Evolutionary conservation across 2,329 filamentous ascomycete species (phyloP).

Genomic region (Didymellaceae sp.): DNA sequence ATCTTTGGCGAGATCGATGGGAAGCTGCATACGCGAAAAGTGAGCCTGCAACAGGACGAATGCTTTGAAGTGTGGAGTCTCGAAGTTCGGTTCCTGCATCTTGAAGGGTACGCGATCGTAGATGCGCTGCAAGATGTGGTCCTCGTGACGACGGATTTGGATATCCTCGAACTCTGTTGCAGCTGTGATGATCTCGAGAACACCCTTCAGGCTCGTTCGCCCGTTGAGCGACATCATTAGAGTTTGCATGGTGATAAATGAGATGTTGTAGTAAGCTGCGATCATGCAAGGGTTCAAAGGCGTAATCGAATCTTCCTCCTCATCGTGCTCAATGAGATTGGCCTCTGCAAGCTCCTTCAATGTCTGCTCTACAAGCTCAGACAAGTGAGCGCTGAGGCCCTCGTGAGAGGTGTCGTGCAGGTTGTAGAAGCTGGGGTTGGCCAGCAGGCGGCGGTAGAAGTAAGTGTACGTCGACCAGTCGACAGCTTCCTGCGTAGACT

Average conservation of each 20-base stretch:
- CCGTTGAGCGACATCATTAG: slow-evolving; percentile 89
- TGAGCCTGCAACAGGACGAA: slow-evolving; percentile 97
- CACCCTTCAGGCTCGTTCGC: slow-evolving; percentile 93
- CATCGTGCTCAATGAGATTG: slow-evolving; percentile 94
- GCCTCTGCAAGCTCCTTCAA: slow-evolving; percentile 89
- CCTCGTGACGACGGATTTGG: slow-evolving; percentile 92
- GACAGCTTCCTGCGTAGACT: slow-evolving; percentile 94
- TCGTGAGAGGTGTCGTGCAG: slow-evolving; percentile 88
- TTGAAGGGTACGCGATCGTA: slow-evolving; percentile 96
- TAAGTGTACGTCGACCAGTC: slow-evolving; percentile 99
- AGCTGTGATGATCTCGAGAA: slow-evolving; percentile 95
- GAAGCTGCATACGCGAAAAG: slow-evolving; percentile 95
- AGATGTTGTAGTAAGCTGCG: slow-evolving; percentile 98
- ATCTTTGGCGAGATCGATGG: slow-evolving; percentile 93
- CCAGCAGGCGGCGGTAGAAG: slow-evolving; percentile 92
- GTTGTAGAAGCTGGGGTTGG: slow-evolving; percentile 96
- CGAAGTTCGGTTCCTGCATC: slow-evolving; percentile 83
- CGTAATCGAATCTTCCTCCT: slow-evolving; percentile 82
- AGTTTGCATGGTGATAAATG: slow-evolving; percentile 99
- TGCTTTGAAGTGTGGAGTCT: slow-evolving; percentile 97
- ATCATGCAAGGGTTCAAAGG: slow-evolving; percentile 98
- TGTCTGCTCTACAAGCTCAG: slow-evolving; percentile 91
- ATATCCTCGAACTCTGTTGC: slow-evolving; percentile 96
- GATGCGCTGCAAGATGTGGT: slow-evolving; percentile 83
- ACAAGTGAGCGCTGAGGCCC: slow-evolving; percentile 90